These are phyloP conservation scores for Fusarium fujikuroi DNA, from an alignment of 2,329 filamentous ascomycete genomes.

Conservation along the genomic window DNA sequence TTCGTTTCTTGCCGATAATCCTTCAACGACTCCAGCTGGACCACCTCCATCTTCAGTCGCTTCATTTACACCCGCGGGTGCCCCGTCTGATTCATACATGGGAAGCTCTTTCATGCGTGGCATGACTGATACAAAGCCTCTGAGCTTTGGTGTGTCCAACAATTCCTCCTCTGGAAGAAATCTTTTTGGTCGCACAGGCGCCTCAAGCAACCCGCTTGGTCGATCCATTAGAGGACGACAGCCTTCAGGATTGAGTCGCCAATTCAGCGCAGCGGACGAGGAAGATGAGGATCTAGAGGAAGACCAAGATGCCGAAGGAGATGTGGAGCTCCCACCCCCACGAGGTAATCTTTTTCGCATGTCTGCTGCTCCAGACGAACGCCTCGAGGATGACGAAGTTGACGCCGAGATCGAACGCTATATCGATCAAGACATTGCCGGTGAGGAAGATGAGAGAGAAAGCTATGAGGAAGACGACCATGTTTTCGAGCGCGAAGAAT, in stretches of 20 bases:
- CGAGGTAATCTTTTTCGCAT: constrained; percentile 49
- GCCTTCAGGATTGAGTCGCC: constrained; percentile 63
- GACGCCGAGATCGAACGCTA: constrained; percentile 52
- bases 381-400: constrained; percentile 44
- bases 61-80: constrained; percentile 67
- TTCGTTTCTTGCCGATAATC: constrained; percentile 56
- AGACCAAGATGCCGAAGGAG: constrained; percentile 49
- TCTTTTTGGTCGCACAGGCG: constrained; percentile 52
- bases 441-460: constrained; percentile 50
- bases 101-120: constrained; percentile 64
- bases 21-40: constrained; percentile 65
- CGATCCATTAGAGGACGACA: constrained; percentile 57
- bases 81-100: constrained; percentile 64
- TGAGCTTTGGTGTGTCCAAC: constrained; percentile 51
- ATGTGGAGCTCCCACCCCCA: constrained; percentile 49
- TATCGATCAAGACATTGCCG: constrained; percentile 51
- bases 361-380: constrained; percentile 29
- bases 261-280: constrained; percentile 50
- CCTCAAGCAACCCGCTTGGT: constrained; percentile 57
- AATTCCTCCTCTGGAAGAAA: constrained; percentile 47
- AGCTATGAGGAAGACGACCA: constrained; percentile 56
- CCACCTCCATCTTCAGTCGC: constrained; percentile 63
- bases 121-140: constrained; percentile 52
- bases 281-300: constrained; percentile 45
- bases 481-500: constrained; percentile 52